These are phyloP conservation scores for Colletotrichum sp. DNA, from an alignment of 2,329 filamentous ascomycete genomes.

Conservation along the genomic window DNA sequence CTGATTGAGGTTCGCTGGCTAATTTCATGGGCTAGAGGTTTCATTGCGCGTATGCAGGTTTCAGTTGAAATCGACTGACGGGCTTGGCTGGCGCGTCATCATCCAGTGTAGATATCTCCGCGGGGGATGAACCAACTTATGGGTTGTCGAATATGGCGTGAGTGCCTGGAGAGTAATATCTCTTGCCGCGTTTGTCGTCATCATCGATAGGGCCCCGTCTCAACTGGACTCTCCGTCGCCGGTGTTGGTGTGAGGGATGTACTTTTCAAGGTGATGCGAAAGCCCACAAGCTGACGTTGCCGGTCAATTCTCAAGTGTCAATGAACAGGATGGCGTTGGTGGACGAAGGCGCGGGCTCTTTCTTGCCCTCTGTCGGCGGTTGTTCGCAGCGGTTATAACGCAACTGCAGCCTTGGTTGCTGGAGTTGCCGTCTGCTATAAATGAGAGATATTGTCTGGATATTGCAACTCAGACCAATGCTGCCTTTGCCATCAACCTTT, in stretches of 20 bases:
- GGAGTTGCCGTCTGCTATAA: neutral
- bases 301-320: fast-evolving
- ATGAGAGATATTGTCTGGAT: fast-evolving
- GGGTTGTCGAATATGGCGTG: neutral
- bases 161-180: fast-evolving
- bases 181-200: neutral
- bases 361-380: too few species aligned
- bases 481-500: too few species aligned
- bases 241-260: neutral
- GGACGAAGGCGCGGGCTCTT: neutral
- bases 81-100: neutral
- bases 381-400: neutral
- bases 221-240: neutral
- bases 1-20: neutral
- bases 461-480: neutral
- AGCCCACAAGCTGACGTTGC: too few species aligned
- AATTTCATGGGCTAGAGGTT: neutral
- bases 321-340: neutral
- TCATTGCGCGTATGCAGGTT: neutral
- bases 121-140: neutral
- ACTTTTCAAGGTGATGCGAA: too few species aligned
- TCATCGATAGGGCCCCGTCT: too few species aligned
- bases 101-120: neutral
- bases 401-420: neutral
- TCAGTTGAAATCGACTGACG: neutral